phyloP scores from a whole-genome alignment of 2,329 filamentous ascomycete species.

The Rosellinia necatrix region DNA sequence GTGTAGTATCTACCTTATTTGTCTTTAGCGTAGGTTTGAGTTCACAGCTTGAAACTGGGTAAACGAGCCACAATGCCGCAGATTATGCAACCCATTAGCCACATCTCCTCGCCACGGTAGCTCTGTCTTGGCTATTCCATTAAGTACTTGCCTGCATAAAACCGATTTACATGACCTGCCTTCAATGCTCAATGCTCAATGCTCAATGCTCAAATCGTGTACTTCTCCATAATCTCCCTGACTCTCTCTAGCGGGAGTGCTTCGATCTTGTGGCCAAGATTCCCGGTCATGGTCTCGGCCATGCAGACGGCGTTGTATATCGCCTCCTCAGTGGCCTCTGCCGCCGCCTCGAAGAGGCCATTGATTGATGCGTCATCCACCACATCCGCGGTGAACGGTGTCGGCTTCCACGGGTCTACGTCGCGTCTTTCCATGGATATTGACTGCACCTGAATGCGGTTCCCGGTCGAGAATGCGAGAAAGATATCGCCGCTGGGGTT shows the following conservation, averaged over 20 bases:
- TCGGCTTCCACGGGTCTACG: conserved; percentile 49
- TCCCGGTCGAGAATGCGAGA: conserved; percentile 68
- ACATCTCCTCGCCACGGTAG: neutral
- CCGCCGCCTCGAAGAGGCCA: conserved; percentile 63
- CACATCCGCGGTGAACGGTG: conserved; percentile 47
- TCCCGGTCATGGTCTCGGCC: conserved; percentile 62
- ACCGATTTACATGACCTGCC: too few species aligned
- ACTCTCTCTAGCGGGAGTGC: conserved; percentile 54
- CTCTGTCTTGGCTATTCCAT: neutral
- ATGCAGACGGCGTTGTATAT: conserved; percentile 68
- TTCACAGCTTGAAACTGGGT: neutral
- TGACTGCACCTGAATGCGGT: conserved; percentile 52
- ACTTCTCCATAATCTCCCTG: conserved; percentile 51
- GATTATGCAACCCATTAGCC: neutral
- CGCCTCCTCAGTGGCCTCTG: conserved; percentile 67
- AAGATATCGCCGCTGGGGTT: conserved; percentile 71
- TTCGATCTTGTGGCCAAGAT: conserved; percentile 53
- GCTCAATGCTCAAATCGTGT: conserved; percentile 34
- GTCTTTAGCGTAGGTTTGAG: neutral
- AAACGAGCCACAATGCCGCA: neutral
- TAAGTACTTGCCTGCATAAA: too few species aligned
- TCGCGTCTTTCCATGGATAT: conserved; percentile 39
- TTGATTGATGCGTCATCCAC: conserved; percentile 65
- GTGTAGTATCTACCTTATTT: too few species aligned
- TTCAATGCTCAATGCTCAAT: too few species aligned